These are phyloP conservation scores for Wickerhamiella vanderwaltii DNA, from an alignment of 805 yeast species.

Conservation along the genomic window DNA sequence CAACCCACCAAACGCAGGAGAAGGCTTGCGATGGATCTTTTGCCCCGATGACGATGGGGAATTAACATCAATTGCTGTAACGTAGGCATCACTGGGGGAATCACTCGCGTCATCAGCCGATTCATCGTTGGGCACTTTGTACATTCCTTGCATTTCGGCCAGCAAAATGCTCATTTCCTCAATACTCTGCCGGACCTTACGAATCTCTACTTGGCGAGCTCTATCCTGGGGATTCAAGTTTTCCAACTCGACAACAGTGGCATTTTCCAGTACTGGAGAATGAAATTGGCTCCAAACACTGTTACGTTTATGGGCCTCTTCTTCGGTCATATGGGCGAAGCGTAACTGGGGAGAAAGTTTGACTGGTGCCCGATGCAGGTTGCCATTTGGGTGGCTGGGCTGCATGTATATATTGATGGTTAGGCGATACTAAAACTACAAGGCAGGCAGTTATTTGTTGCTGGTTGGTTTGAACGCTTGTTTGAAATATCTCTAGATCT, in stretches of 20 bases:
- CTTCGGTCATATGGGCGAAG: slow-evolving; percentile 9
- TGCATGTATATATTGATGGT: too few relatives aligned
- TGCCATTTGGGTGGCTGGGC: slow-evolving; percentile 10
- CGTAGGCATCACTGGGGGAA: slow-evolving; percentile 2
- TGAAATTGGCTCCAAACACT: slow-evolving; percentile 9
- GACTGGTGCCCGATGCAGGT: not conserved
- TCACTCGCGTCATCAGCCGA: not conserved
- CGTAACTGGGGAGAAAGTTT: not conserved
- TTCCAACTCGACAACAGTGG: slow-evolving; percentile 18
- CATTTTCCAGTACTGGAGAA: slow-evolving; percentile 18
- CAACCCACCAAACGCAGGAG: not conserved
- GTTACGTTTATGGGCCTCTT: slow-evolving; percentile 1
- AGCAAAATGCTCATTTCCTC: slow-evolving; percentile 16
- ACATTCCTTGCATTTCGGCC: slow-evolving; percentile 16
- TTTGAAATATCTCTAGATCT: too few relatives aligned
- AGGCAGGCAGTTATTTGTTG: too few relatives aligned
- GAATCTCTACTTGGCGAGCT: slow-evolving; percentile 18
- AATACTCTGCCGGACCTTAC: slow-evolving; percentile 19
- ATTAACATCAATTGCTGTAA: not conserved
- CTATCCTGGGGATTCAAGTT: slow-evolving; percentile 8
- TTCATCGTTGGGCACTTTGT: not conserved
- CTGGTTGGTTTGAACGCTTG: too few relatives aligned
- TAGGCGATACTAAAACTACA: too few relatives aligned
- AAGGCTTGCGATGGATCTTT: not conserved
- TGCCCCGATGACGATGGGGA: not conserved